Evolutionary conservation across 495 filamentous ascomycete genomes (phyloP).

Genomic region (Penicillium arizonense): DNA sequence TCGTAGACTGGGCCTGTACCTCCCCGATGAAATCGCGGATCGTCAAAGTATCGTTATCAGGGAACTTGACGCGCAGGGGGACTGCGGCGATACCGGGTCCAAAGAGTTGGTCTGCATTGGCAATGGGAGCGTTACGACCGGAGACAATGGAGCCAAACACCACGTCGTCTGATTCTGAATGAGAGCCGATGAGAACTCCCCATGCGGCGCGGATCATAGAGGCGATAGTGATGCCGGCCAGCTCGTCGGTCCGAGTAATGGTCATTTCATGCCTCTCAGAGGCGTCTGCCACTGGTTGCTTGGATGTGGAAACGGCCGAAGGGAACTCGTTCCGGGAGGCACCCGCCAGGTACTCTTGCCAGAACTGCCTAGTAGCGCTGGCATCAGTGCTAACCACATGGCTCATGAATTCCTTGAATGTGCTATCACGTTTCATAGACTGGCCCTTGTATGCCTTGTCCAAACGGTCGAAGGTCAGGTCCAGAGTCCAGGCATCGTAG

Average conservation of each 20-base stretch:
- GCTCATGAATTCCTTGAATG: slow-evolving; percentile 22
- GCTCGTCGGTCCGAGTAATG: slow-evolving; percentile 13
- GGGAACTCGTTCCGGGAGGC: slow-evolving; percentile 33
- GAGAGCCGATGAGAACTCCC: slow-evolving; percentile 43
- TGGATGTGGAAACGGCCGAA: slow-evolving; percentile 43
- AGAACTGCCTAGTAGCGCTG: slow-evolving; percentile 18
- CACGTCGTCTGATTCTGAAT: slow-evolving; percentile 26
- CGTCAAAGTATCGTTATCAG: slow-evolving; percentile 23
- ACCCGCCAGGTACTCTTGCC: slow-evolving; percentile 24
- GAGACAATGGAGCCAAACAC: slow-evolving; percentile 49
- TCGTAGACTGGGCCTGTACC: slow-evolving; percentile 31
- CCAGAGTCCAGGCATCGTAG: slow-evolving; percentile 17
- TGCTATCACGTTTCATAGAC: slow-evolving; percentile 1
- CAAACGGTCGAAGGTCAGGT: slow-evolving; percentile 17
- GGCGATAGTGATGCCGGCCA: slow-evolving; percentile 17
- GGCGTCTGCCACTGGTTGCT: slow-evolving; percentile 22
- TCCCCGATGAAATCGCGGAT: slow-evolving; percentile 35
- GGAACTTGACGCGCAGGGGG: slow-evolving; percentile 44
- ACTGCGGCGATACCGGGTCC: slow-evolving; percentile 61
- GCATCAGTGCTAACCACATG: slow-evolving; percentile 10
- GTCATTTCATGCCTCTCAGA: slow-evolving; percentile 1
- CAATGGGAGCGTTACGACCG: slow-evolving; percentile 51
- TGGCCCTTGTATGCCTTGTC: slow-evolving; percentile 9
- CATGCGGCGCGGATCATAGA: slow-evolving; percentile 27
- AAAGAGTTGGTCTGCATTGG: slow-evolving; percentile 49